Base-by-base conservation (phyloP, 345 rosid species). In the Odontarrhena argentea region DNA sequence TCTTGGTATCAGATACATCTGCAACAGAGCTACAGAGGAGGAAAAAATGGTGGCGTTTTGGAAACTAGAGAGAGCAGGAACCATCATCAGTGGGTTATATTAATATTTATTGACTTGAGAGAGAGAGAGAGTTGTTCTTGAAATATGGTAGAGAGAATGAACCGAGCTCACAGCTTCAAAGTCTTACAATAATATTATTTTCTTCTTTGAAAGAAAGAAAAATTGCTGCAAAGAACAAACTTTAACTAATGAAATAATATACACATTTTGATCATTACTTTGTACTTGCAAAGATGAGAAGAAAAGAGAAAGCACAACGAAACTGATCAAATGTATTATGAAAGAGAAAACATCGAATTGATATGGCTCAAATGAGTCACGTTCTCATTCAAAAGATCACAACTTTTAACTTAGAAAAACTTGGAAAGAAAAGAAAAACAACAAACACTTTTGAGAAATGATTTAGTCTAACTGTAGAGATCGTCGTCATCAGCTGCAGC, bases 401-500 rank as follows among this genome's bases (percentile, higher is more conserved):
- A 37, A 47, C 63, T 6, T 13, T 7, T 42, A 15, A 43, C 35
- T 34, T 22, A 8, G n/a, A 11, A 37, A 5, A n/a, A 4, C 5
- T 28, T 10, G 1, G 2, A 22, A 30, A 32, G 34, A 13, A 1
- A 9, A 9, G 8, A 46, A 14, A 5, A 5, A 22, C 48, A 14
- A 58, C 8, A 25, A 22, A n/a, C 2, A 18, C n/a, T 4, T 13
- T 53, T 18, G 83, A 77, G 28, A 74, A 68, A 46, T 46, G 77
- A 69, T n/a, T 32, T 32, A 63, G 65, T 59, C 77, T 81, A 92
- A 83, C 79, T 80, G 81, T 91, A 91, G 45, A 91, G 97, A 74
- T 91, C 97, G 28, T 91, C 97, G 3, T 91, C 97, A 35, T 86
- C 94, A 0, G 67, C 88, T 0, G 80, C 94, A 6, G 88, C 87